Evolutionary conservation across 106 monocot genomes (phyloP), one percentile per base, ranked within the genome.

Genomic region (Dioscorea alata): DNA sequence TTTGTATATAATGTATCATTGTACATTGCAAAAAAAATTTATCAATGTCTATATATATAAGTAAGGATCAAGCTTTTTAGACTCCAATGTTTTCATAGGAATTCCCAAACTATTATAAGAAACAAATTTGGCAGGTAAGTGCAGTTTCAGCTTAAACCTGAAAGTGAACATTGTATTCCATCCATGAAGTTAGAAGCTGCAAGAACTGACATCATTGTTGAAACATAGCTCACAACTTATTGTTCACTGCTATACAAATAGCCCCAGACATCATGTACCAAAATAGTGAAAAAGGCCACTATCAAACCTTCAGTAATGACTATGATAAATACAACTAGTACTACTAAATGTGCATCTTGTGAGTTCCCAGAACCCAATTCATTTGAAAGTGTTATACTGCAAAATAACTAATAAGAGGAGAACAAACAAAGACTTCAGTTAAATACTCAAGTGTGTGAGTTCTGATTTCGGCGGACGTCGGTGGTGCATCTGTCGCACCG

Each of bases 151-250:
- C 28, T 16, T 24, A 65, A 67, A 92, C 89, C 89, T 77, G 86
- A 89, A 69, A 93, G 79, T 13, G 81, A 81, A 71, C 89, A 93
- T 70, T 93, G 93, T 35, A 89, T 70, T 53, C 93, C 89, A 71
- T 93, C 93, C 84, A 92, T 63, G 17, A 87, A 85, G 68, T 92
- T 75, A 50, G 92, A 92, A 32, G 50, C 6, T 25, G 92, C 92
- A 64, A 92, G 80, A 23, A 92, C 50, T 3, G 88, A 84, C 85
- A 92, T 85, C 83, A 92, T 92, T 15, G 22, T 59, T 48, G 88
- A 72, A 9, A 81, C 81, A 78, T 92, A 85, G 31, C 58, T 66
- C 54, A 77, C 77, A 0, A 91, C 87, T 50, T 84, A 74, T 24
- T 68, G 62, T 78, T n/a, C n/a, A n/a, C n/a, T n/a, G n/a, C n/a